Base-by-base conservation (phyloP, 225 moss, liverwort and hornwort genomes). In the Sphagnum contortum region DNA sequence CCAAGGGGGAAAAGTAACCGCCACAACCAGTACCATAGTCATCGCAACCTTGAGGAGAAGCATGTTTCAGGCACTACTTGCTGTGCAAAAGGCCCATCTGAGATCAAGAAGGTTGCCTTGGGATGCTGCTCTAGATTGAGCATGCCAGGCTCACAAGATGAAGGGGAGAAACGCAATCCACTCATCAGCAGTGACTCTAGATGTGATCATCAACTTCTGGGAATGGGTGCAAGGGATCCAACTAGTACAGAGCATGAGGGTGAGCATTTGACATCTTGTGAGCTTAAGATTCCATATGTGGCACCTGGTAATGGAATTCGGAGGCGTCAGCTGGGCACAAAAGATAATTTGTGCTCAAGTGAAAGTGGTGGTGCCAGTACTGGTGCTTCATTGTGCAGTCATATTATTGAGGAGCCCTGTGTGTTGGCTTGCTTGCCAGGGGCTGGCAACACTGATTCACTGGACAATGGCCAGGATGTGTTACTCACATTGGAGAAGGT, bases 11-110 rank as follows among this genome's bases (percentile, higher is more conserved):
- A 66, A 49, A 47, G 9, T 29, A 47, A 57, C 8, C 29, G 53
- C 12, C 48, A 49, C 29, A 8, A 55, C 11, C 29, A 47, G 29
- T 12, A 29, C 57, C 58, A 58, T 58, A 29, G 14, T 9, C 47
- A 58, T 29, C 29, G 1, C 29, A 29, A 29, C 29, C 29, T 29
- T 6, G 48, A 67, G 58, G 58, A 67, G 29, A 67, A 14, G 11
- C 58, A 44, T 29, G 58, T 14, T 45, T 9, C 4, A 64, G 3
- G 61, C 60, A 10, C 8, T 48, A 63, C 45, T 7, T 69, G 59
- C 62, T 69, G 60, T 55, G 12, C 75, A 44, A 79, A 76, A 55
- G 29, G 57, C 61, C 53, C 65, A 49, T 56, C 50, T 2, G 55
- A 50, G 1, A 59, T 52, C 5, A 69, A 45, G 53, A 65, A 2